Base-by-base conservation (phyloP, 2,329 filamentous ascomycete species). In the Chrysoporthe puriensis region DNA sequence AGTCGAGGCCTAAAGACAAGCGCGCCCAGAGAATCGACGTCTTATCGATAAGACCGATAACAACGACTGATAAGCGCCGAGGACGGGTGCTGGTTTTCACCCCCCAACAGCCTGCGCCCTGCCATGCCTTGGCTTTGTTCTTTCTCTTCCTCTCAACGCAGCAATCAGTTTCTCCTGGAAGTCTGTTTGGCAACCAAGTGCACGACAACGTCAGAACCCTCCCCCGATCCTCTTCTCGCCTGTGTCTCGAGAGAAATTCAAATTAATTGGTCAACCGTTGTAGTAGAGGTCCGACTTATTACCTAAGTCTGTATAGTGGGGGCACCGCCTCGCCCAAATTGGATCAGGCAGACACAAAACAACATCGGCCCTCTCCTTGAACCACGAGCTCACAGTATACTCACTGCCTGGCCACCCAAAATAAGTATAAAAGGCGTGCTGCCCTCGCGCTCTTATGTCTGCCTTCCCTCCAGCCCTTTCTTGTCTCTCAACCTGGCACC, bases 31-130 rank as follows among this genome's bases (percentile, higher is more conserved):
- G 34, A 57, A 57, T 36, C 40, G 54, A 40, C 16, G 59, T n/a
- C 40, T 61, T 61, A 61, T 61, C 59, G 58, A 46, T 61, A 46
- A n/a, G 58, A 9, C 13, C 21, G 59, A 61, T 61, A 48, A 46
- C 43, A 44, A 34, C n/a, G 44, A 21, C 50, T 54, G 50, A 54
- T 54, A 54, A 54, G 4, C 3, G 50, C 50, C 50, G 50, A 54
- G 26, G 13, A 3, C 50, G 50, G 50, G 50, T 34, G 9, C 50
- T 21, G 50, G 16, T 54, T 16, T 7, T 54, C 4, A 4, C 26
- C 13, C 50, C 7, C 21, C 9, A 32, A 5, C 4, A 34, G 50
- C 50, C 26, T 34, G 50, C 14, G 11, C 44, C 44, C 54, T 57
- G 26, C 54, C 32, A 34, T 11, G 21, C 34, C 13, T 5, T 16